Evolutionary conservation across 2,329 filamentous ascomycete species (phyloP).

Genomic region (Xylariales sp.): DNA sequence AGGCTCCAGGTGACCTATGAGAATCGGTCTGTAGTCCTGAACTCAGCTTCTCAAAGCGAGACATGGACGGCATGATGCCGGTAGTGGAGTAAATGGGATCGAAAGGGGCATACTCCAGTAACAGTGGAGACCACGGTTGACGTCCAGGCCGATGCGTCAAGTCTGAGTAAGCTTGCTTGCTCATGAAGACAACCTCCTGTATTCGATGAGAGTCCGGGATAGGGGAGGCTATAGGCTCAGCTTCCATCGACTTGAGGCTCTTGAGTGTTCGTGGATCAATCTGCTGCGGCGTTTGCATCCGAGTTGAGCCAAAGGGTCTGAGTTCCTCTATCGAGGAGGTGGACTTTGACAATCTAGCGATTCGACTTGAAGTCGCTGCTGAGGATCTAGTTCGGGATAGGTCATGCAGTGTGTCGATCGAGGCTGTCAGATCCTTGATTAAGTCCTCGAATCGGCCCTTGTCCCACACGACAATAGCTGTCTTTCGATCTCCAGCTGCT

Average conservation of each 20-base stretch:
- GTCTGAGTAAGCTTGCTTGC: conserved; percentile 47
- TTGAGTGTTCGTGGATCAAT: conserved; percentile 52
- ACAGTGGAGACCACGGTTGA: conserved; percentile 49
- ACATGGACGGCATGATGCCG: conserved; percentile 60
- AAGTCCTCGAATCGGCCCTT: conserved; percentile 71
- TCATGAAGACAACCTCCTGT: conserved; percentile 48
- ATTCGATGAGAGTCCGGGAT: conserved; percentile 22
- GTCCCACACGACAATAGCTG: conserved; percentile 58
- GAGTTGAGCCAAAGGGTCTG: conserved; percentile 52
- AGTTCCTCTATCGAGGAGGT: conserved; percentile 38
- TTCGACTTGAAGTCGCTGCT: conserved; percentile 29
- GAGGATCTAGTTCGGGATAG: conserved; percentile 62
- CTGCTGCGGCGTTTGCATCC: conserved; percentile 57
- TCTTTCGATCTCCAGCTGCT: conserved; percentile 44
- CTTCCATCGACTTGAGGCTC: conserved; percentile 39
- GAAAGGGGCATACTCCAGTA: conserved; percentile 68
- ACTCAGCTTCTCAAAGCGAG: conserved; percentile 59
- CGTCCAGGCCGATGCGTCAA: conserved; percentile 37
- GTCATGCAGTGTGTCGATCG: conserved; percentile 76
- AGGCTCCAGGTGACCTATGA: conserved; percentile 48
- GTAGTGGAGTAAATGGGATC: conserved; percentile 58
- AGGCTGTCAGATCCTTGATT: conserved; percentile 67
- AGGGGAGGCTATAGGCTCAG: conserved; percentile 31
- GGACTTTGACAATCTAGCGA: conserved; percentile 31
- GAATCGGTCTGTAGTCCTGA: conserved; percentile 52